These are phyloP conservation scores for Nicotiana noctiflora DNA, from an alignment of 257 asterid genomes.

Conservation along the genomic window DNA sequence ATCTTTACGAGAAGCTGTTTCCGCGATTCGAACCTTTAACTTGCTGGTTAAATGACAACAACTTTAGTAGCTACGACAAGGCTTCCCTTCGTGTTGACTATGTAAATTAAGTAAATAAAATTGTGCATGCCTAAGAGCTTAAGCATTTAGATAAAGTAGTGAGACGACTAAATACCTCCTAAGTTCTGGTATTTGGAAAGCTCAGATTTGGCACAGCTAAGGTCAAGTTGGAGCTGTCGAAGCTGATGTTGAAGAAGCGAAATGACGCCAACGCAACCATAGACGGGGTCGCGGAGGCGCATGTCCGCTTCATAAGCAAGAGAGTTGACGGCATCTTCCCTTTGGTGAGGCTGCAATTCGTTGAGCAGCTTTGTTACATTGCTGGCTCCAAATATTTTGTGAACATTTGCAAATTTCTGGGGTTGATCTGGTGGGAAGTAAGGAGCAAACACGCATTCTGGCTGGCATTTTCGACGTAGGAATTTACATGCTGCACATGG, in stretches of 20 bases:
- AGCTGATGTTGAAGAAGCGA: constrained; percentile 78
- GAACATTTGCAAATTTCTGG: constrained; percentile 61
- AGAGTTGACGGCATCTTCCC: constrained; percentile 68
- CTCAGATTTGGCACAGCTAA: constrained; percentile 69
- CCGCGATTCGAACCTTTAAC: too few relatives aligned
- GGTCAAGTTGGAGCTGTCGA: constrained; percentile 68
- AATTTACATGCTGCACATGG: constrained; percentile 80
- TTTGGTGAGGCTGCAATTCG: constrained; percentile 68
- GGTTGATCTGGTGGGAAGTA: constrained; percentile 80
- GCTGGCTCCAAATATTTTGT: constrained; percentile 71
- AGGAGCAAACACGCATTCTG: constrained; percentile 70
- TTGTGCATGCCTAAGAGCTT: too few relatives aligned
- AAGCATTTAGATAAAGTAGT: too few relatives aligned
- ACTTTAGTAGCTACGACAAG: too few relatives aligned
- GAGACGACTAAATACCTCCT: not conserved
- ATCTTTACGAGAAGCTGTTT: too few relatives aligned
- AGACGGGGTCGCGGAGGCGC: constrained; percentile 77
- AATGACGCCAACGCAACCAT: constrained; percentile 78
- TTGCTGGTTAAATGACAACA: too few relatives aligned
- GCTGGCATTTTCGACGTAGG: constrained; percentile 67
- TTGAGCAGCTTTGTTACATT: constrained; percentile 66
- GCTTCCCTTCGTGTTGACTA: too few relatives aligned
- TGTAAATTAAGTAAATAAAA: too few relatives aligned
- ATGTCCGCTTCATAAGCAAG: constrained; percentile 69
- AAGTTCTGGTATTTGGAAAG: constrained; percentile 60